These are phyloP conservation scores for Ehretia macrophylla DNA, from an alignment of 257 asterid species.

Conservation along the genomic window DNA sequence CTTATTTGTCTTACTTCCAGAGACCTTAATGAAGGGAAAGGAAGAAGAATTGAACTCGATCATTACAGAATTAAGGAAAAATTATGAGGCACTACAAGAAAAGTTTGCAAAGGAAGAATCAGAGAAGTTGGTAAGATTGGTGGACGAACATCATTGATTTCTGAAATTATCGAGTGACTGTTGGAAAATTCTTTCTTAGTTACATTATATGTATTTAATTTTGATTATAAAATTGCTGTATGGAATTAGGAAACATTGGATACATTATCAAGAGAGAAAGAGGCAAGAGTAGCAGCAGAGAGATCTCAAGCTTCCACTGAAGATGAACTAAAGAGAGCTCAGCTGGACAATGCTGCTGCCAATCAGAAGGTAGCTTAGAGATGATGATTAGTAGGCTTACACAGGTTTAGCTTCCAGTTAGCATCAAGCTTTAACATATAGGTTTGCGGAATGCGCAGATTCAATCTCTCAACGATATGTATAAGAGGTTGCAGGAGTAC, in stretches of 20 bases:
- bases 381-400: neutral
- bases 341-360: conserved; percentile 48
- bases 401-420: neutral
- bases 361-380: conserved; percentile 54
- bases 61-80: conserved; percentile 68
- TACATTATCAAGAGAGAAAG: conserved; percentile 61
- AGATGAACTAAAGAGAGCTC: conserved; percentile 75
- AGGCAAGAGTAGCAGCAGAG: conserved; percentile 62
- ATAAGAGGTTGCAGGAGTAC: conserved; percentile 76
- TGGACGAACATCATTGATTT: neutral
- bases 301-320: conserved; percentile 58
- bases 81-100: conserved; percentile 59
- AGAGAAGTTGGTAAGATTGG: conserved; percentile 56
- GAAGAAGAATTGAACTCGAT: conserved; percentile 75
- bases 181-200: neutral
- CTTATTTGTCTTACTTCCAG: conserved; percentile 27
- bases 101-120: conserved; percentile 64
- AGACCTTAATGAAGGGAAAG: conserved; percentile 65
- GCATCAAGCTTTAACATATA: neutral
- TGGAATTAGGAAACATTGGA: conserved; percentile 70
- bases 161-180: neutral
- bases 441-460: conserved; percentile 45
- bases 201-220: neutral
- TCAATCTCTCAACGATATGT: conserved; percentile 65
- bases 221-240: neutral